Base-by-base conservation (phyloP, 257 asterid species). In the Solanum habrochaites region DNA sequence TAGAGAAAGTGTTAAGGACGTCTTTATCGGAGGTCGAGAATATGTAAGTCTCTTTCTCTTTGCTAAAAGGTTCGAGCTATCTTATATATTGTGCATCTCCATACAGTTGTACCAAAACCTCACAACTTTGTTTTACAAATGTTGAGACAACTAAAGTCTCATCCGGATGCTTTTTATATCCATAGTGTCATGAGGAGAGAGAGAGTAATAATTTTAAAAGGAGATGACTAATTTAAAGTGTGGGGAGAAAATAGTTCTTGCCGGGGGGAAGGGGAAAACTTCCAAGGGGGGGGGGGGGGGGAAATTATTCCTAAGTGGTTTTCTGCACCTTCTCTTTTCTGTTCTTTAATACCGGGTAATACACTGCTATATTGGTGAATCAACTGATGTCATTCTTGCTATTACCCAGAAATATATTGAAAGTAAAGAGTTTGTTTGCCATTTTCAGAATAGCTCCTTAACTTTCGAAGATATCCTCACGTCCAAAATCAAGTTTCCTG, bases 1-100 rank as follows among this genome's bases (percentile, higher is more conserved):
- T 40, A 94, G 96, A 90, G 99, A 97, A 92, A 97, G 99, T 87
- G 98, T 96, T 14, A 90, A 93, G 88, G 99, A 97, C 86, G 95
- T 97, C 74, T 93, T 97, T 72, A 82, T 94, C 29, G 99, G 99
- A 58, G 99, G 93, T 70, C 98, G 99, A 64, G 99, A 91, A 95
- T 93, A 87, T 88, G 99, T 97, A 91, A 95, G 99, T 88, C 45
- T 86, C 89, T 64, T 73, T 87, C 71, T 81, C 72, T 73, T 39
- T 32, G 25, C 66, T 78, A 45, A 78, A 73, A 78, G 40, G 9
- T 78, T 78, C 16, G 66, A 78, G 25, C 25, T 25, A 43, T 43
- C 42, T 78, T 78, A 45, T 85, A 37, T 85, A 83, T 40, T 74
- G 42, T 60, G 73, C 20, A 29, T 72, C 49, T 37, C 88, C 29